A percentile compares a stretch with the other conserved stretches of the same genome.
phyloP scores from a whole-genome alignment of 2,329 filamentous ascomycete genomes.

The Cladosporium phlei region DNA sequence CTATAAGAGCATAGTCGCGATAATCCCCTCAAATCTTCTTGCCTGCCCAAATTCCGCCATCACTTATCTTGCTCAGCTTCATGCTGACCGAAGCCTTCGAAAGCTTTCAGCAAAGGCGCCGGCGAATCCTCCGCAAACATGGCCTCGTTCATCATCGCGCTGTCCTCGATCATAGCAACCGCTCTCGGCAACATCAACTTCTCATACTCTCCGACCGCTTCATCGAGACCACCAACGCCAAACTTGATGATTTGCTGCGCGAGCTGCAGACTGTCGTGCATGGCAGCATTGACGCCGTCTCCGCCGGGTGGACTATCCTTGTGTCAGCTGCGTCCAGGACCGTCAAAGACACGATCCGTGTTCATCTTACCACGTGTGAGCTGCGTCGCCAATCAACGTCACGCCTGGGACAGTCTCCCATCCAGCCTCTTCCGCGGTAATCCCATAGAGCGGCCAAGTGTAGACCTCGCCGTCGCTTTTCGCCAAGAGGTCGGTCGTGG shows the following conservation, averaged over 20 bases:
- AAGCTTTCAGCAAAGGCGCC: conserved; percentile 4
- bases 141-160: conserved; percentile 11
- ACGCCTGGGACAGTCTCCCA: conserved; percentile 48
- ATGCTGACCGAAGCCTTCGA: neutral
- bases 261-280: conserved; percentile 52
- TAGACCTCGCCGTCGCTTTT: conserved; percentile 38
- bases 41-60: neutral
- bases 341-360: too few relatives aligned
- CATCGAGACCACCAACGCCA: conserved; percentile 21
- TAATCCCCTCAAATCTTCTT: too few relatives aligned
- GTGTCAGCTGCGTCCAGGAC: neutral
- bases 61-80: neutral
- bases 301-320: conserved; percentile 45
- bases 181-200: conserved; percentile 30
- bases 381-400: conserved; percentile 57
- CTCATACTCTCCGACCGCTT: conserved; percentile 29
- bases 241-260: conserved; percentile 39
- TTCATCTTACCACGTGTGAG: conserved; percentile 49
- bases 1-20: too few relatives aligned
- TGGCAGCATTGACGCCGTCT: conserved; percentile 55
- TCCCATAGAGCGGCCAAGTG: conserved; percentile 46
- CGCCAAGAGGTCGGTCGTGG: conserved; percentile 40
- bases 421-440: conserved; percentile 44
- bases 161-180: conserved; percentile 15
- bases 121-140: conserved; percentile 20